These are phyloP conservation scores for Ophiostoma angusticollis DNA, from an alignment of 2,329 filamentous ascomycete genomes.

Conservation along the genomic window DNA sequence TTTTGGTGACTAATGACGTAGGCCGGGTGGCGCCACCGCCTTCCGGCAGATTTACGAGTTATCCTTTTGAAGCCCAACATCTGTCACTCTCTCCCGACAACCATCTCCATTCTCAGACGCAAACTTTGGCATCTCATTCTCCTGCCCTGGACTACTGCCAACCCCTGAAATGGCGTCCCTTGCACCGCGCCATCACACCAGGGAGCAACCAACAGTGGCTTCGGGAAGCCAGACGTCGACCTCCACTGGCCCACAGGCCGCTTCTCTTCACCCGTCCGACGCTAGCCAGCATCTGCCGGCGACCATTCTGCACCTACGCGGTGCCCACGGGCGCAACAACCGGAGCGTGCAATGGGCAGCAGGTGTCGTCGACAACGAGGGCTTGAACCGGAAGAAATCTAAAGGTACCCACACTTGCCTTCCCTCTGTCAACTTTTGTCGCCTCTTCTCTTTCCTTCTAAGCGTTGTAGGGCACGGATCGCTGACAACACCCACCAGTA, in stretches of 20 bases:
- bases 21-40: slow-evolving; percentile 4
- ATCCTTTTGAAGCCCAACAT: no score
- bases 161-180: background rate
- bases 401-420: slow-evolving; percentile 49
- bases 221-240: slow-evolving; percentile 5
- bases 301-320: slow-evolving; percentile 39
- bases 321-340: slow-evolving; percentile 30
- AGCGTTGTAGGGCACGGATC: no score
- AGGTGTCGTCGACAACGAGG: slow-evolving; percentile 90
- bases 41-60: no score
- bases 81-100: no score
- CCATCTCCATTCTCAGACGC: no score
- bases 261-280: slow-evolving; percentile 14
- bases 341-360: slow-evolving; percentile 83
- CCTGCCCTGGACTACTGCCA: no score
- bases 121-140: no score
- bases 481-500: slow-evolving; percentile 39
- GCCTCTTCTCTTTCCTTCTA: no score
- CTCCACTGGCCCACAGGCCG: background rate
- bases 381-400: slow-evolving; percentile 81
- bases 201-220: background rate
- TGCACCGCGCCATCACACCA: background rate
- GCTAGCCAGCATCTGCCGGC: slow-evolving; percentile 13
- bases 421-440: no score
- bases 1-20: slow-evolving; percentile 9